Evolutionary conservation across 176 grass and related monocot species (phyloP).

Genomic region (Saccharum officinarum): DNA sequence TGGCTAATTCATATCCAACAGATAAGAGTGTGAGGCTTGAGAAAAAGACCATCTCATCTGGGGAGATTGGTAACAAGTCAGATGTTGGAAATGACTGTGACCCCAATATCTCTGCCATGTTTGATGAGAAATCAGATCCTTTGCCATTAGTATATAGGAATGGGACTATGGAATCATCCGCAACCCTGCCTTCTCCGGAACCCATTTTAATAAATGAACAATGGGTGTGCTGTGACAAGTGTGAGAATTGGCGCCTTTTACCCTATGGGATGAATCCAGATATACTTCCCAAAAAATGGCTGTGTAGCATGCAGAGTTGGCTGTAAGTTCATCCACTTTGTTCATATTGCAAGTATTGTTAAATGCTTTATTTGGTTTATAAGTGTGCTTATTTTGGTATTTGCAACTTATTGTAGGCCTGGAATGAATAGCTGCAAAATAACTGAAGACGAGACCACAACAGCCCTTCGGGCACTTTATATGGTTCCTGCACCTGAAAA

Average conservation of each 20-base stretch:
- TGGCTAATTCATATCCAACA: slow-evolving; percentile 13
- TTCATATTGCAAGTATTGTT: slow-evolving; percentile 21
- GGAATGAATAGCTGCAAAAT: slow-evolving; percentile 66
- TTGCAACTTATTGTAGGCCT: slow-evolving; percentile 52
- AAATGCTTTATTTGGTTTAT: slow-evolving; percentile 14
- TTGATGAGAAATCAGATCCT: slow-evolving; percentile 33
- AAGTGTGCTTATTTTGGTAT: slow-evolving; percentile 14
- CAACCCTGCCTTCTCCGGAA: slow-evolving; percentile 16
- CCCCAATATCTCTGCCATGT: slow-evolving; percentile 11
- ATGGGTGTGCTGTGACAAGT: slow-evolving; percentile 74
- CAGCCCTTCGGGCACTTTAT: slow-evolving; percentile 47
- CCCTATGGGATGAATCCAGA: slow-evolving; percentile 64
- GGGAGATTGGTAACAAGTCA: slow-evolving; percentile 37
- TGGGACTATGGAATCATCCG: slow-evolving; percentile 23
- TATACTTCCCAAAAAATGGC: slow-evolving; percentile 62
- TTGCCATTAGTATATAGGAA: slow-evolving; percentile 34
- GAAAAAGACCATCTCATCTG: slow-evolving; percentile 33
- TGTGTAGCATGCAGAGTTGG: slow-evolving; percentile 66
- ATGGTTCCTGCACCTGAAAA: slow-evolving; percentile 45
- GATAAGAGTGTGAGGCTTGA: slow-evolving; percentile 47
- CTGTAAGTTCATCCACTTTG: slow-evolving; percentile 60
- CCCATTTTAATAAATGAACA: slow-evolving; percentile 63
- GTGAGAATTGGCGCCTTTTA: slow-evolving; percentile 81
- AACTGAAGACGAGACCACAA: slow-evolving; percentile 63
- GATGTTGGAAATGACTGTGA: slow-evolving; percentile 34